These are phyloP conservation scores for Pseudonectria buxi DNA, from an alignment of 2,329 filamentous ascomycete species.

Conservation along the genomic window DNA sequence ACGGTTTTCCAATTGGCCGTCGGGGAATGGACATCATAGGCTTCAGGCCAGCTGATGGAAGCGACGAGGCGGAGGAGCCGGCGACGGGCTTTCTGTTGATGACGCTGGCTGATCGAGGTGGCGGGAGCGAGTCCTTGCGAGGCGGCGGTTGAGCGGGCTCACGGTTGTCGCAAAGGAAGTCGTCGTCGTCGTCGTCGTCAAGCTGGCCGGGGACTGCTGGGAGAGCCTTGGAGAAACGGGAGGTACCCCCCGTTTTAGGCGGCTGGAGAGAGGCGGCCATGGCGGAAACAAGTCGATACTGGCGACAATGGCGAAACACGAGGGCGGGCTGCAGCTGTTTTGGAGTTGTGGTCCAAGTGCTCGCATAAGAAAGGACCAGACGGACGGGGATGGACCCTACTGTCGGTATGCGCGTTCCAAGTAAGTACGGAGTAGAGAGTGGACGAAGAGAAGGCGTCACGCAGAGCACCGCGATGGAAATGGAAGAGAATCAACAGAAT, in stretches of 20 bases:
- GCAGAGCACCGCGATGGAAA: too few species aligned
- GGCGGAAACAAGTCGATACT: slow-evolving; percentile 11
- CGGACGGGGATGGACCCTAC: too few species aligned
- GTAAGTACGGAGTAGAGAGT: too few species aligned
- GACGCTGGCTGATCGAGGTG: slow-evolving; percentile 19
- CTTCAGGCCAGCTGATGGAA: slow-evolving; percentile 4
- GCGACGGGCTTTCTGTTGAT: slow-evolving; percentile 15
- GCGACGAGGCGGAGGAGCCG: slow-evolving; percentile 5
- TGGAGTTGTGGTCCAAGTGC: too few species aligned
- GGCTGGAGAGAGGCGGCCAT: slow-evolving; percentile 19
- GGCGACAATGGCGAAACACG: too few species aligned
- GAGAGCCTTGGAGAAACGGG: slow-evolving; percentile 53
- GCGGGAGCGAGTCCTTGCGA: slow-evolving; percentile 19
- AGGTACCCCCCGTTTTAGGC: slow-evolving; percentile 34
- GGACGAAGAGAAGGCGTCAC: too few species aligned
- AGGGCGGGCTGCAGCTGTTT: too few species aligned
- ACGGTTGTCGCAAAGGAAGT: slow-evolving; percentile 14
- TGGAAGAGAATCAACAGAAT: too few species aligned
- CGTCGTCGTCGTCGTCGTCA: slow-evolving; percentile 13
- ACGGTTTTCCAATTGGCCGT: slow-evolving; percentile 25
- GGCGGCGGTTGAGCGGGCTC: slow-evolving; percentile 12
- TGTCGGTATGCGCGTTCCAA: too few species aligned
- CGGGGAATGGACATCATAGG: slow-evolving; percentile 31
- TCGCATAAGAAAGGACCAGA: too few species aligned
- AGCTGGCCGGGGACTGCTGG: slow-evolving; percentile 38